These are phyloP conservation scores for Aspergillus japonicus DNA, from an alignment of 2,329 filamentous ascomycete genomes.

Conservation along the genomic window DNA sequence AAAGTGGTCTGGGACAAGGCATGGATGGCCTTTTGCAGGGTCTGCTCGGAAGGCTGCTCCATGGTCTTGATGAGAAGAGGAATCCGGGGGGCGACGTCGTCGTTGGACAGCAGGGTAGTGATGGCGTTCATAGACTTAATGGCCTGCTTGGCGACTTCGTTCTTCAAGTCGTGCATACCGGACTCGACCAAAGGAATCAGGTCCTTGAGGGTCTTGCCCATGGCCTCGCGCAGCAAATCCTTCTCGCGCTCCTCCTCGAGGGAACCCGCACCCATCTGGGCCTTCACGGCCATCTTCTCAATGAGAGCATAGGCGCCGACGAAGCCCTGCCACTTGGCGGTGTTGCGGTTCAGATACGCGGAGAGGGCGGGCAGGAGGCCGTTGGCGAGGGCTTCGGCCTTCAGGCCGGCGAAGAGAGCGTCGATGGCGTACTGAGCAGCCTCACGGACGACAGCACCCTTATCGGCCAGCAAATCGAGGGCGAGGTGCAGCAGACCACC, in stretches of 20 bases:
- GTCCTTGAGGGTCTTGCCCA: constrained; percentile 75
- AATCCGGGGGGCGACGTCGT: constrained; percentile 90
- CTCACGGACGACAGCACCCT: constrained; percentile 83
- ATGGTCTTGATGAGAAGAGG: constrained; percentile 91
- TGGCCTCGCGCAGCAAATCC: constrained; percentile 82
- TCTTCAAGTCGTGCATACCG: constrained; percentile 95
- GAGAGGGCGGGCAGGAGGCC: constrained; percentile 76
- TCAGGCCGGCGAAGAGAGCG: constrained; percentile 75
- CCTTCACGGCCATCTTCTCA: constrained; percentile 92
- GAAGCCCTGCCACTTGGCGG: constrained; percentile 96
- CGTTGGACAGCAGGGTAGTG: constrained; percentile 87
- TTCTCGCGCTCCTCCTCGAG: constrained; percentile 84
- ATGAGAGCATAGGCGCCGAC: constrained; percentile 82
- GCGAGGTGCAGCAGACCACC: constrained; percentile 69
- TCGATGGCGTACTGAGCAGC: constrained; percentile 93
- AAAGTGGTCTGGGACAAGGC: constrained; percentile 98
- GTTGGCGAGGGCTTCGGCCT: constrained; percentile 76
- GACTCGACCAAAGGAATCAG: constrained; percentile 88
- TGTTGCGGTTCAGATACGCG: constrained; percentile 74
- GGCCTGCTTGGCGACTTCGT: constrained; percentile 81
- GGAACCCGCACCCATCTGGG: constrained; percentile 78
- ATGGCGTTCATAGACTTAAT: constrained; percentile 87
- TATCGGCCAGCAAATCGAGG: constrained; percentile 85
- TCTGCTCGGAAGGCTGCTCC: constrained; percentile 86
- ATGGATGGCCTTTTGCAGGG: constrained; percentile 92